Evolutionary conservation across 2,329 filamentous ascomycete species (phyloP).

Genomic region (Bipolaris victoriae): DNA sequence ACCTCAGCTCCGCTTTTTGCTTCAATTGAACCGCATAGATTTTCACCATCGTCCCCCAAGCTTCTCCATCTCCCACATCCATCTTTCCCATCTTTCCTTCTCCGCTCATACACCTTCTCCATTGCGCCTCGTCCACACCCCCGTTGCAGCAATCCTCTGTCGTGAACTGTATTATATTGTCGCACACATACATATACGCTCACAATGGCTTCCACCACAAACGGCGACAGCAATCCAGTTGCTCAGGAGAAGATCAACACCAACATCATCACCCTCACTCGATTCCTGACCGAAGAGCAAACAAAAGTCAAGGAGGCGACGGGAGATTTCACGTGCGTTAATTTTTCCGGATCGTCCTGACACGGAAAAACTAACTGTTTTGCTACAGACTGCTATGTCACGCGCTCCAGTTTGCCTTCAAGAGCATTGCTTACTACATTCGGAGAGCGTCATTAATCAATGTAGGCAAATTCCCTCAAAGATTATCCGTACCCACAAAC

Average conservation of each 20-base stretch:
- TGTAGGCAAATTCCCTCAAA: conserved; percentile 41
- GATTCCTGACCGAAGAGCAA: conserved; percentile 96
- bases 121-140: neutral
- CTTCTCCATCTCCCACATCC: conserved; percentile 12
- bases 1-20: conserved; percentile 24
- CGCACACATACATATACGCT: neutral
- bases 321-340: conserved; percentile 92
- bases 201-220: conserved; percentile 52
- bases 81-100: conserved; percentile 9
- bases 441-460: conserved; percentile 94
- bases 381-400: conserved; percentile 83
- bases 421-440: conserved; percentile 99
- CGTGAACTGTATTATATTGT: neutral
- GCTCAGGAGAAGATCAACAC: conserved; percentile 85
- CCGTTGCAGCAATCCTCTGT: neutral
- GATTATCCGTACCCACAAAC: neutral
- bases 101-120: conserved; percentile 1
- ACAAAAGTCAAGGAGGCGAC: conserved; percentile 91
- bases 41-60: conserved; percentile 11
- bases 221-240: conserved; percentile 58
- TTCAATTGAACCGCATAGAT: conserved; percentile 14
- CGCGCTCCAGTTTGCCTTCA: conserved; percentile 98
- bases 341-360: neutral
- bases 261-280: conserved; percentile 91
- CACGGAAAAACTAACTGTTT: neutral